Conservation (phyloP, 176 grass and related monocot genomes). For the Oryza longistaminata region DNA sequence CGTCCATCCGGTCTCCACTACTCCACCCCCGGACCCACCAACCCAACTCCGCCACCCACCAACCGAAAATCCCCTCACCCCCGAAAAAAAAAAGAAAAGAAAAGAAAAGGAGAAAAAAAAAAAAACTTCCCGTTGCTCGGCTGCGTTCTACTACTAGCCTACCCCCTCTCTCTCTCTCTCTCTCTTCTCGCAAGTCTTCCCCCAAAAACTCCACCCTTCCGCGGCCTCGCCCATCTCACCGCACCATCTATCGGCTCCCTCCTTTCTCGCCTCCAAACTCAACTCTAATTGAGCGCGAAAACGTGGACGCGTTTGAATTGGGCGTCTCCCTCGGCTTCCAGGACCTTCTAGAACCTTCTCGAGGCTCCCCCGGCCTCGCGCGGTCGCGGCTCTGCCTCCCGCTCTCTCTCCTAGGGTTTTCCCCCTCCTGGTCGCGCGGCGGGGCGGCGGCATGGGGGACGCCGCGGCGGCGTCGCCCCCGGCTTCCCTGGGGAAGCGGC, state of each 20-base stretch:
- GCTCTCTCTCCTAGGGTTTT: constrained; percentile 46
- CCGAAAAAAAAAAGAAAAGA: too few relatives aligned
- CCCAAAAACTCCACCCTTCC: constrained; percentile 31
- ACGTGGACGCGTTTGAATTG: constrained; percentile 67
- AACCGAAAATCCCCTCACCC: neutral
- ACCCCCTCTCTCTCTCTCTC: neutral
- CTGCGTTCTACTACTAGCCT: constrained; percentile 36
- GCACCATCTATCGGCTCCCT: constrained; percentile 47
- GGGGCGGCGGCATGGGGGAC: constrained; percentile 41
- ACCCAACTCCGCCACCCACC: constrained; percentile 15
- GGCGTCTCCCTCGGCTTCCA: constrained; percentile 6
- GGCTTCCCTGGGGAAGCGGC: constrained; percentile 42
- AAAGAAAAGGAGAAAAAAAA: neutral
- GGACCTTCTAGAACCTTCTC: constrained; percentile 37
- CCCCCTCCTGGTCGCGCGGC: neutral
- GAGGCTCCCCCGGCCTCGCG: constrained; percentile 23
- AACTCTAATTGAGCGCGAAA: constrained; percentile 75
- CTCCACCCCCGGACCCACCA: neutral
- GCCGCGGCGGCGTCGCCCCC: constrained; percentile 27
- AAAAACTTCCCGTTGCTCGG: constrained; percentile 24
- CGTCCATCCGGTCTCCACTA: constrained; percentile 33
- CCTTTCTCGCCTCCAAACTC: constrained; percentile 15
- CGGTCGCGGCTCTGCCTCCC: neutral
- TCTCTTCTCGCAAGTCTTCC: constrained; percentile 36
- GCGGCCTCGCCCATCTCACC: constrained; percentile 51